Percentiles rank a stretch among this genome's conserved stretches.
Conservation (phyloP, 306 rosid genomes). For the Acmispon strigosus region DNA sequence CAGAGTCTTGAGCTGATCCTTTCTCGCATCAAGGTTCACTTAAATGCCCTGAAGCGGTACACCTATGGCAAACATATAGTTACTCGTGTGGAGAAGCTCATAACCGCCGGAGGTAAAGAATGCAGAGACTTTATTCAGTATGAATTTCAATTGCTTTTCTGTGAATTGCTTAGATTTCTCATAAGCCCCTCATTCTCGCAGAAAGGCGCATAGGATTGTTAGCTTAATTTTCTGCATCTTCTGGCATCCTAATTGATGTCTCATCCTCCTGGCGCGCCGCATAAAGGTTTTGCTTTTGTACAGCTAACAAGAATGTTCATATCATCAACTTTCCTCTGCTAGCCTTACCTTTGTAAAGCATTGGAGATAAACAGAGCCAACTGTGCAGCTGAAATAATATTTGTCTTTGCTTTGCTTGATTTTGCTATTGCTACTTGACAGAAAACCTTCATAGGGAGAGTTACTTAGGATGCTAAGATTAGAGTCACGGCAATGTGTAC, state of each 20-base stretch:
- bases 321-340: constrained; percentile 29
- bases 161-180: constrained; percentile 1
- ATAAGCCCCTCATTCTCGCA: constrained; percentile 31
- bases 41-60: constrained; percentile 81
- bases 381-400: constrained; percentile 29
- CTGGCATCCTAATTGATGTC: constrained; percentile 23
- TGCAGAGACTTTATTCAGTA: not conserved
- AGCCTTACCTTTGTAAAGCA: constrained; percentile 22
- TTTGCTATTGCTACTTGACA: constrained; percentile 15
- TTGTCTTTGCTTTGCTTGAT: constrained; percentile 15
- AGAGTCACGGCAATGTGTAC: constrained; percentile 24
- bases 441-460: constrained; percentile 28
- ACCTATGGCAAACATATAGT: constrained; percentile 95
- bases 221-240: constrained; percentile 42
- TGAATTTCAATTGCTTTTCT: constrained; percentile 6
- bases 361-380: constrained; percentile 57
- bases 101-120: constrained; percentile 79
- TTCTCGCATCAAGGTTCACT: constrained; percentile 92
- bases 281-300: constrained; percentile 47
- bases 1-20: constrained; percentile 81
- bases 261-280: constrained; percentile 25
- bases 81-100: constrained; percentile 94
- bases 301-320: constrained; percentile 60
- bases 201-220: constrained; percentile 91
- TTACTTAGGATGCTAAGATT: constrained; percentile 37